Evolutionary conservation across 1,284 basidiomycete genomes (phyloP).

Genomic region (Takashimella koratensis): DNA sequence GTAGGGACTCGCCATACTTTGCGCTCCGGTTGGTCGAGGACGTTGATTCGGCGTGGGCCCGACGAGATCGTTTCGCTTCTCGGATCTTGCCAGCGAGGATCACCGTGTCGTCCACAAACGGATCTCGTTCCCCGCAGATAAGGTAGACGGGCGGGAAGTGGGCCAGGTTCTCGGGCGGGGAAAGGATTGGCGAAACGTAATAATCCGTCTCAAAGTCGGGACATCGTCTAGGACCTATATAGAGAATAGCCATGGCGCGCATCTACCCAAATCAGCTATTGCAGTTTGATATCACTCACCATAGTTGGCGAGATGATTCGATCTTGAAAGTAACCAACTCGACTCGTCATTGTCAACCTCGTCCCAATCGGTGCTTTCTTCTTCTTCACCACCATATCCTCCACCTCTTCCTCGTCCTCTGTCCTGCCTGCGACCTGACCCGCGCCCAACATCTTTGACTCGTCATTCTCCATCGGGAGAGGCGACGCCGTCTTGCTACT

Average conservation of each 20-base stretch:
- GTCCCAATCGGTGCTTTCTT: slow-evolving; percentile 64
- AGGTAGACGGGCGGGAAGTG: slow-evolving; percentile 90
- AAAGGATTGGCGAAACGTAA: slow-evolving; percentile 87
- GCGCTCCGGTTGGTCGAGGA: slow-evolving; percentile 8
- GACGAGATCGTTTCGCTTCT: slow-evolving; percentile 81
- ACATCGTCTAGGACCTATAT: slow-evolving; percentile 85
- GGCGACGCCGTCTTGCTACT: neutral
- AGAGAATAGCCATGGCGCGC: slow-evolving; percentile 97
- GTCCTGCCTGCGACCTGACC: slow-evolving; percentile 5
- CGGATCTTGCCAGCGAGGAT: slow-evolving; percentile 89
- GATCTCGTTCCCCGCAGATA: slow-evolving; percentile 93
- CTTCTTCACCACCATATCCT: slow-evolving; percentile 21
- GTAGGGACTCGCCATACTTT: slow-evolving; percentile 50
- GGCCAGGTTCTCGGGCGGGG: slow-evolving; percentile 75
- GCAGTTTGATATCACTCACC: slow-evolving; percentile 60
- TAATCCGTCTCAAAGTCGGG: slow-evolving; percentile 95
- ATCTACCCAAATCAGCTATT: slow-evolving; percentile 57
- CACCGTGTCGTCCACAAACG: slow-evolving; percentile 90
- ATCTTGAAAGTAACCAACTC: slow-evolving; percentile 91
- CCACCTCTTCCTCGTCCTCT: slow-evolving; percentile 21
- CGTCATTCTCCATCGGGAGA: slow-evolving; percentile 5
- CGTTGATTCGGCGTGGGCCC: slow-evolving; percentile 55
- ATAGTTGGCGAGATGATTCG: slow-evolving; percentile 85
- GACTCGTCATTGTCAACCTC: slow-evolving; percentile 89
- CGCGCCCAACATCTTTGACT: slow-evolving; percentile 3